Evolutionary conservation across 495 filamentous ascomycete genomes (phyloP).

Genomic region (Neurospora hispaniola): DNA sequence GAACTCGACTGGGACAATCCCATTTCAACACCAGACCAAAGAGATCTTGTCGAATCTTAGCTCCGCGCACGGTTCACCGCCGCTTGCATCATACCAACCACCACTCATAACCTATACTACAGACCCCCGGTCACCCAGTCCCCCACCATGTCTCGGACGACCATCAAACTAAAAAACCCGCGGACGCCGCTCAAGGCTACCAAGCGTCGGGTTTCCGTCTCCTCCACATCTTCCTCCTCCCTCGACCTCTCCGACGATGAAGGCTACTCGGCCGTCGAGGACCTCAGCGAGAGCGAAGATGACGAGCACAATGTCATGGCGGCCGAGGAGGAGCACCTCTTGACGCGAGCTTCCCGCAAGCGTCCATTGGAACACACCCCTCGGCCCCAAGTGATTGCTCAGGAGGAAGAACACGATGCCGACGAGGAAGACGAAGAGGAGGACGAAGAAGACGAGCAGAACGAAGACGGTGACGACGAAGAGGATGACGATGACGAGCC

Average conservation of each 20-base stretch:
- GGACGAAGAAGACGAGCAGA: conserved; percentile 30
- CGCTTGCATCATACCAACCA: conserved; percentile 20
- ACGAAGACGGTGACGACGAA: conserved; percentile 28
- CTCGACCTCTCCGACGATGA: conserved; percentile 53
- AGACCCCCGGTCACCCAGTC: conserved; percentile 13
- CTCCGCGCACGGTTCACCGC: conserved; percentile 23
- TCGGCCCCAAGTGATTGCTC: conserved; percentile 25
- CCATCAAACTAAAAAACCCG: conserved; percentile 39
- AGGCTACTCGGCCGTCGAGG: conserved; percentile 61
- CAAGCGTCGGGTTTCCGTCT: conserved; percentile 30
- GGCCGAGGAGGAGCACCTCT: conserved; percentile 63
- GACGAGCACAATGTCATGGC: conserved; percentile 63
- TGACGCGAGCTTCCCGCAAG: conserved; percentile 30
- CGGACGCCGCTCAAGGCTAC: conserved; percentile 29
- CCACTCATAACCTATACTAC: not conserved
- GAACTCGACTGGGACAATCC: not conserved
- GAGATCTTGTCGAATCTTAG: not conserved
- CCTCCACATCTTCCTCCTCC: conserved; percentile 35
- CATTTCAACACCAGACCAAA: not conserved
- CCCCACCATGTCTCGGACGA: conserved; percentile 37
- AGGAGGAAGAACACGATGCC: conserved; percentile 21
- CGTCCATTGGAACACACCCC: conserved; percentile 21
- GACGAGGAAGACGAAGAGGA: conserved; percentile 26
- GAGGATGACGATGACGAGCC: conserved; percentile 17
- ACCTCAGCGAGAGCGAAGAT: conserved; percentile 62